Evolutionary conservation across 164 flowering plant species (phyloP), one percentile per base, ranked within the genome.

Genomic region (Vitis cinerea): DNA sequence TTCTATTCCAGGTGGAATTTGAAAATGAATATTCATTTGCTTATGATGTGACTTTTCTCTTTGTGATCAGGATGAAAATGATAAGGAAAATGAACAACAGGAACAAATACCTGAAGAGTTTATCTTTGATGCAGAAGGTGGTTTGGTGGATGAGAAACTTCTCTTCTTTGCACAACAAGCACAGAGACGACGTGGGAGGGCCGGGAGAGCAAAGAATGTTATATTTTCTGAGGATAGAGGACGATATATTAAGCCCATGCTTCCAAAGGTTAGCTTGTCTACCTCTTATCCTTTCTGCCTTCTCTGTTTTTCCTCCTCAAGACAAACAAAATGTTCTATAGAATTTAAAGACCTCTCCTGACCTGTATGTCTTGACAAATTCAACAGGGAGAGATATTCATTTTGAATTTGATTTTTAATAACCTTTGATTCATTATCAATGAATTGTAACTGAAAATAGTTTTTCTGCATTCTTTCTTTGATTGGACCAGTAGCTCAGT

Each of bases 91-190:
- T 75, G 92, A 90, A 61, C 84, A 94, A 63, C 89, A 90, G 71
- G 89, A 88, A 10, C 97, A 94, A 82, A 74, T 92, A 77, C 99
- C 99, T 51, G 99, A 94, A 68, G 99, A 94, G 78, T 94, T 94
- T 67, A 87, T 94, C 59, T 92, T 94, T 86, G 97, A 92, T 87
- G 99, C 98, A 16, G 97, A 94, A 78, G 99, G 99, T 54, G 99
- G 99, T 67, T 70, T 94, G 65, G 96, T 91, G 64, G 99, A 92
- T 84, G 97, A 91, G 80, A 91, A 92, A 66, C 95, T 92, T 73
- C 97, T 94, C 66, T 88, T 92, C 83, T 94, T 94, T 84, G 97
- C 99, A 30, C 99, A 92, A 72, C 98, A 92, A 87, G 97, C 98
- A 67, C 99, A 94, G 74, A 87, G 93, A 71, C 88, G 91, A 15